Evolutionary conservation across 148 eudicot genomes (phyloP).

Genomic region (Diospyros kaki): DNA sequence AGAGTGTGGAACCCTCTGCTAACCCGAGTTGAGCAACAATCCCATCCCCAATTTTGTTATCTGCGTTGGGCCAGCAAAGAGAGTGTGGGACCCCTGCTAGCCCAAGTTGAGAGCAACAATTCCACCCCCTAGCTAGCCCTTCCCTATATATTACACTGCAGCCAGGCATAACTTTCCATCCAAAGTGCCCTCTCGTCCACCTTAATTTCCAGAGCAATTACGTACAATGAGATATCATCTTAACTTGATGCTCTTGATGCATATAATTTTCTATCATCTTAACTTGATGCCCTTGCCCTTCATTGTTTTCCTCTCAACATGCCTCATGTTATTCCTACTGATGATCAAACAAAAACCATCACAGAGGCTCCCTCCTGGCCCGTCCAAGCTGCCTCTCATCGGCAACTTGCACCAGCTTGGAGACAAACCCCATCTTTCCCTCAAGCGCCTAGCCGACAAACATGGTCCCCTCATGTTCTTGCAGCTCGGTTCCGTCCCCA

Average conservation of each 20-base stretch:
- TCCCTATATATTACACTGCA: too few species aligned
- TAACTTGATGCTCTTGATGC: background rate
- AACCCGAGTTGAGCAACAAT: too few species aligned
- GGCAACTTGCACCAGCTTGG: conserved; percentile 55
- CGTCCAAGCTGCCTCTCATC: conserved; percentile 40
- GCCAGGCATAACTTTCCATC: background rate
- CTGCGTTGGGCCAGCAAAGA: too few species aligned
- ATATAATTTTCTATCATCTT: too few species aligned
- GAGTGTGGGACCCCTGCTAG: too few species aligned
- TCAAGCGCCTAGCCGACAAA: conserved; percentile 26
- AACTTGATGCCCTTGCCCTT: too few species aligned
- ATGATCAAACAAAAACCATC: conserved; percentile 1
- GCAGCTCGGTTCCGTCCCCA: conserved; percentile 47
- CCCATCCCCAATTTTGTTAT: too few species aligned
- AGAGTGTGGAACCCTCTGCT: too few species aligned
- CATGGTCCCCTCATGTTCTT: conserved; percentile 47
- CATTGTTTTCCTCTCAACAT: background rate
- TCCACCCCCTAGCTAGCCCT: too few species aligned
- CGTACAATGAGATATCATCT: conserved; percentile 4
- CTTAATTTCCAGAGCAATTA: background rate
- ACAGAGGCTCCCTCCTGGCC: conserved; percentile 44
- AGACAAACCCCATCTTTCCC: conserved; percentile 28
- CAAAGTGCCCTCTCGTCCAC: background rate
- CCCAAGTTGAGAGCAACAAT: too few species aligned
- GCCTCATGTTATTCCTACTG: conserved; percentile 5